These are phyloP conservation scores for Rhizoctonia solani DNA, from an alignment of 1,284 basidiomycete genomes.

Conservation along the genomic window DNA sequence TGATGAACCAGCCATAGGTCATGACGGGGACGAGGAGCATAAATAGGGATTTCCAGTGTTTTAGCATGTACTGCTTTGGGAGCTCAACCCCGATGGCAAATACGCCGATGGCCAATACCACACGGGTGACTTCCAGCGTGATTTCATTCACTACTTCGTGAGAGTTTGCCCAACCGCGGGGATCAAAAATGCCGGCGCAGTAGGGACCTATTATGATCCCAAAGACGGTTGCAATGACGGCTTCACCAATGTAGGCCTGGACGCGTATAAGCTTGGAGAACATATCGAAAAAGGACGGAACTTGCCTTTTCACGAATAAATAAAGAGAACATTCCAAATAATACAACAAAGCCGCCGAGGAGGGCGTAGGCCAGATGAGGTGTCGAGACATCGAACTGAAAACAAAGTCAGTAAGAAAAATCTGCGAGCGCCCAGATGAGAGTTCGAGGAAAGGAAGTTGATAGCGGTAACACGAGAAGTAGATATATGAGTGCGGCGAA, in stretches of 20 bases:
- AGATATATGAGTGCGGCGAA: constrained; percentile 3
- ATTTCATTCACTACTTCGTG: constrained; percentile 64
- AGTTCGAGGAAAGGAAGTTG: background rate
- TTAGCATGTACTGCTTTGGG: constrained; percentile 88
- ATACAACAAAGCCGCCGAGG: constrained; percentile 79
- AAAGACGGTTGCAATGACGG: constrained; percentile 92
- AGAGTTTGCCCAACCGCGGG: constrained; percentile 72
- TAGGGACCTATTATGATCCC: constrained; percentile 93
- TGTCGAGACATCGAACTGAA: constrained; percentile 67
- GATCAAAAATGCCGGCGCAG: constrained; percentile 83
- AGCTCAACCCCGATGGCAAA: constrained; percentile 98
- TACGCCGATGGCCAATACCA: constrained; percentile 95
- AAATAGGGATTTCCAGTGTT: constrained; percentile 87
- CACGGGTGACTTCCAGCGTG: constrained; percentile 89
- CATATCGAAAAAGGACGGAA: constrained; percentile 9
- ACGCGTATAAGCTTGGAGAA: constrained; percentile 25
- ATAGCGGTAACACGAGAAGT: background rate
- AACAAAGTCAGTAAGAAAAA: background rate
- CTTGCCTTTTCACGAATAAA: constrained; percentile 86
- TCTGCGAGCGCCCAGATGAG: constrained; percentile 36
- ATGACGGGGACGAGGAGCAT: constrained; percentile 89
- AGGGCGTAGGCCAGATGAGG: constrained; percentile 81
- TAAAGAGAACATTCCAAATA: constrained; percentile 95
- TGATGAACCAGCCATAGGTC: constrained; percentile 65
- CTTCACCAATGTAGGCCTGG: constrained; percentile 92